Evolutionary conservation across 2,329 filamentous ascomycete genomes (phyloP).

Genomic region (Zasmidium cellare): DNA sequence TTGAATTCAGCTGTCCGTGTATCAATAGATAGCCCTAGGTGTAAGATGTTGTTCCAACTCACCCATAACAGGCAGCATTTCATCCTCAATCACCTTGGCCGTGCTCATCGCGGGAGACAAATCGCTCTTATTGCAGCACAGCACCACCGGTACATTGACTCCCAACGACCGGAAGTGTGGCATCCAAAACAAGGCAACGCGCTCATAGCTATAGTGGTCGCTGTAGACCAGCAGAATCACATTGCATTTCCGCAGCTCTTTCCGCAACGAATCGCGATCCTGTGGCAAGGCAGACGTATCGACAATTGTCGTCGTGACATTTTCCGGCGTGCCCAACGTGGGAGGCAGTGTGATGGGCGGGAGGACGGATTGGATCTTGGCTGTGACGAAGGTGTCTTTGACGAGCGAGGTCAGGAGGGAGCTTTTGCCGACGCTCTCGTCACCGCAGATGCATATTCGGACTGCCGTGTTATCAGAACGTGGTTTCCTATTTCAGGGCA

Average conservation of each 20-base stretch:
- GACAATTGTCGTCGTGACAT: slow-evolving; percentile 95
- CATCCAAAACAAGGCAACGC: slow-evolving; percentile 97
- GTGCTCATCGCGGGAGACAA: slow-evolving; percentile 70
- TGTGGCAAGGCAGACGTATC: slow-evolving; percentile 95
- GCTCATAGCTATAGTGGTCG: slow-evolving; percentile 98
- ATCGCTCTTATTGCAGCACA: slow-evolving; percentile 98
- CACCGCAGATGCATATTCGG: slow-evolving; percentile 92
- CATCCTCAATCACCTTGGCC: slow-evolving; percentile 86
- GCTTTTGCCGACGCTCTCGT: slow-evolving; percentile 93
- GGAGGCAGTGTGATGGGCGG: slow-evolving; percentile 95
- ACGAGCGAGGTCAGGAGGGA: slow-evolving; percentile 74
- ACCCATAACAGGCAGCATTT: slow-evolving; percentile 79
- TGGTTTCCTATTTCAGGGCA: background rate
- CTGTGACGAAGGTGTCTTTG: slow-evolving; percentile 93
- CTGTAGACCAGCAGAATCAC: slow-evolving; percentile 96
- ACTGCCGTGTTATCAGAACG: slow-evolving; percentile 50
- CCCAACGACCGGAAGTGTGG: slow-evolving; percentile 95
- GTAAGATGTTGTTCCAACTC: background rate
- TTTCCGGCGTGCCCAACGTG: slow-evolving; percentile 88
- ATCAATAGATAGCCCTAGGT: slow-evolving; percentile 52
- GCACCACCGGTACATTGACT: slow-evolving; percentile 96
- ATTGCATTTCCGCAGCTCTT: slow-evolving; percentile 94
- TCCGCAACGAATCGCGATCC: slow-evolving; percentile 83
- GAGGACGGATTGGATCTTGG: slow-evolving; percentile 91
- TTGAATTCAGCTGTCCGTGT: slow-evolving; percentile 77